A percentile compares a stretch with the other conserved stretches of the same genome.
Conservation (phyloP, 2,329 filamentous ascomycete species). For the Ophiocordyceps camponoti-leonardi region DNA sequence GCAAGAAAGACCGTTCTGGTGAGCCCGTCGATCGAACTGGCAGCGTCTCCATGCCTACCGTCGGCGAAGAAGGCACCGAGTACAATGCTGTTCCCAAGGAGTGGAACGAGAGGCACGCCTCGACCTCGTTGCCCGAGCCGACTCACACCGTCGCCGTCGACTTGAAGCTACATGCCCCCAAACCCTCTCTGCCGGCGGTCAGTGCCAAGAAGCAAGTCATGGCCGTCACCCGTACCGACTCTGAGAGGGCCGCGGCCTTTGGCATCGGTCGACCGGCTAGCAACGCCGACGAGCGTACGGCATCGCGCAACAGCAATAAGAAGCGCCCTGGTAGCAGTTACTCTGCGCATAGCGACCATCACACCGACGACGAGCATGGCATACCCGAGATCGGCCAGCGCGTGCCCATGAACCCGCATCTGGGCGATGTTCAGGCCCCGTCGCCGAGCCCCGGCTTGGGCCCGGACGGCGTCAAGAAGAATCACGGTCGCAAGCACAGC, state of each 20-base stretch:
- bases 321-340: constrained; percentile 47
- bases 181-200: constrained; percentile 63
- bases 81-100: constrained; percentile 48
- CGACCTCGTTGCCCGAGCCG: constrained; percentile 42
- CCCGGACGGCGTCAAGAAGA: constrained; percentile 23
- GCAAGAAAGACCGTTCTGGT: constrained; percentile 13
- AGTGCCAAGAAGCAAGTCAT: constrained; percentile 74
- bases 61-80: constrained; percentile 81
- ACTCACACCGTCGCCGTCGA: constrained; percentile 65
- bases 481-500: constrained; percentile 58
- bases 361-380: constrained; percentile 60
- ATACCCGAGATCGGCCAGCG: constrained; percentile 86
- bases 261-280: constrained; percentile 54
- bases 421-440: constrained; percentile 90
- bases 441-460: constrained; percentile 53
- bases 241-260: constrained; percentile 67
- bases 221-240: constrained; percentile 78
- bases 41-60: constrained; percentile 66
- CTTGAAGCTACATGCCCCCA: constrained; percentile 75
- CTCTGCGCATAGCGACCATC: constrained; percentile 31
- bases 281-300: constrained; percentile 30
- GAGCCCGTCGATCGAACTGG: constrained; percentile 43
- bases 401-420: constrained; percentile 84
- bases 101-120: constrained; percentile 14
- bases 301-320: constrained; percentile 33